Percentiles rank a stretch among this genome's conserved stretches.
phyloP scores from a whole-genome alignment of 106 monocot species.

The Triglochin maritima region DNA sequence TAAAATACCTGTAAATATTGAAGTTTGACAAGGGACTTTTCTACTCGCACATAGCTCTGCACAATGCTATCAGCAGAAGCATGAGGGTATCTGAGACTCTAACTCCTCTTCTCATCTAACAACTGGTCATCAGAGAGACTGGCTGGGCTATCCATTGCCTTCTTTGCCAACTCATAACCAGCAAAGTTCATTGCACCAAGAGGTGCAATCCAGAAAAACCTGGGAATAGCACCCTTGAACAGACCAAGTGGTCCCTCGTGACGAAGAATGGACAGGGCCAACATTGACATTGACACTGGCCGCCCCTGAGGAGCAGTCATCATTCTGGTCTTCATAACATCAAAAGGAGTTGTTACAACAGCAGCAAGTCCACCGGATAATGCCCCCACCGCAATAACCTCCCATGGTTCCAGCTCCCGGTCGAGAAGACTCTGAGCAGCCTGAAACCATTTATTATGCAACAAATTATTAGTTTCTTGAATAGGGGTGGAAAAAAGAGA shows the following conservation, averaged over 20 bases:
- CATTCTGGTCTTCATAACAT: slow-evolving; percentile 98
- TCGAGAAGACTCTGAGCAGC: slow-evolving; percentile 60
- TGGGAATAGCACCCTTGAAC: slow-evolving; percentile 95
- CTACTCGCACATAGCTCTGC: too few relatives aligned
- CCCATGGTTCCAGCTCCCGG: slow-evolving; percentile 86
- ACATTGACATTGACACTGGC: slow-evolving; percentile 69
- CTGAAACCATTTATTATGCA: slow-evolving; percentile 15
- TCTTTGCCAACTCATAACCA: slow-evolving; percentile 94
- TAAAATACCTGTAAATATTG: too few relatives aligned
- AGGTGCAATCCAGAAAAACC: slow-evolving; percentile 99
- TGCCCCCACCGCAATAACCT: slow-evolving; percentile 73
- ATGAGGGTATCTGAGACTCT: too few relatives aligned
- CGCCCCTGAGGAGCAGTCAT: slow-evolving; percentile 82
- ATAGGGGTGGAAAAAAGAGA: neutral
- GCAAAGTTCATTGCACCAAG: slow-evolving; percentile 99
- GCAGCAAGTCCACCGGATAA: slow-evolving; percentile 90
- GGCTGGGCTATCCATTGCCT: slow-evolving; percentile 49
- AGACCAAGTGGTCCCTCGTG: slow-evolving; percentile 83
- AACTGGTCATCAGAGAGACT: neutral
- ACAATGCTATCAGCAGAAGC: too few relatives aligned
- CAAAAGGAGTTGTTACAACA: slow-evolving; percentile 85
- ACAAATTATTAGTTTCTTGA: neutral
- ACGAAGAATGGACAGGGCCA: slow-evolving; percentile 76
- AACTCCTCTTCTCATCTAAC: neutral
- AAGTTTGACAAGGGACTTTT: too few relatives aligned